These are phyloP conservation scores for Tuber umbilicatum DNA, from an alignment of 495 filamentous ascomycete genomes.

Conservation along the genomic window DNA sequence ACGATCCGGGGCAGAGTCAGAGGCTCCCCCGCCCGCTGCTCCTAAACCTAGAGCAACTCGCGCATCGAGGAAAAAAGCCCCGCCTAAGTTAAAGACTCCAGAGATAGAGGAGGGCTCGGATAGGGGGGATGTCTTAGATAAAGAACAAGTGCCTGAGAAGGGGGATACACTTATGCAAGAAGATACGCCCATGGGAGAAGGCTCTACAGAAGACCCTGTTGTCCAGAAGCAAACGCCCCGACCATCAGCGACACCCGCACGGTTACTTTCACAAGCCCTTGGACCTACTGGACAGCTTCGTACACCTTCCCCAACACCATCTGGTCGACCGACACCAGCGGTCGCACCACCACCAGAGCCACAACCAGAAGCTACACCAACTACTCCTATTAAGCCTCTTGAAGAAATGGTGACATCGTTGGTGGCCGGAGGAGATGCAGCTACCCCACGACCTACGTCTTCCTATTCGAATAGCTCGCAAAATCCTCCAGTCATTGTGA, in stretches of 20 bases:
- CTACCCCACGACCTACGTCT: slow-evolving; percentile 27
- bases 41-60: slow-evolving; percentile 14
- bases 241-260: not conserved
- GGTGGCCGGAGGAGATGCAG: not conserved
- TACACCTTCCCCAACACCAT: slow-evolving; percentile 1
- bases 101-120: slow-evolving; percentile 4
- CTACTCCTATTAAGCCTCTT: slow-evolving; percentile 1
- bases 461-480: slow-evolving; percentile 32
- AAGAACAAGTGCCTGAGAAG: not conserved
- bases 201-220: not conserved
- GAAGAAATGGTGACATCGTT: not conserved
- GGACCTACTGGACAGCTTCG: slow-evolving; percentile 1
- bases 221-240: not conserved
- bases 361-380: slow-evolving; percentile 6
- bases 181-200: not conserved
- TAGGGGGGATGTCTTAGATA: not conserved
- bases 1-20: slow-evolving; percentile 12
- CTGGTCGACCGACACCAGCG: slow-evolving; percentile 3
- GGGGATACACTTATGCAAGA: not conserved
- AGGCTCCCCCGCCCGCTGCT: slow-evolving; percentile 8
- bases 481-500: slow-evolving; percentile 61
- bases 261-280: not conserved
- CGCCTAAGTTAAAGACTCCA: slow-evolving; percentile 3
- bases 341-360: slow-evolving; percentile 5
- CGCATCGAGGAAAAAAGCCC: slow-evolving; percentile 7